Evolutionary conservation across 768 basidiomycete species (phyloP).

Genomic region (Gyrodon lividus): DNA sequence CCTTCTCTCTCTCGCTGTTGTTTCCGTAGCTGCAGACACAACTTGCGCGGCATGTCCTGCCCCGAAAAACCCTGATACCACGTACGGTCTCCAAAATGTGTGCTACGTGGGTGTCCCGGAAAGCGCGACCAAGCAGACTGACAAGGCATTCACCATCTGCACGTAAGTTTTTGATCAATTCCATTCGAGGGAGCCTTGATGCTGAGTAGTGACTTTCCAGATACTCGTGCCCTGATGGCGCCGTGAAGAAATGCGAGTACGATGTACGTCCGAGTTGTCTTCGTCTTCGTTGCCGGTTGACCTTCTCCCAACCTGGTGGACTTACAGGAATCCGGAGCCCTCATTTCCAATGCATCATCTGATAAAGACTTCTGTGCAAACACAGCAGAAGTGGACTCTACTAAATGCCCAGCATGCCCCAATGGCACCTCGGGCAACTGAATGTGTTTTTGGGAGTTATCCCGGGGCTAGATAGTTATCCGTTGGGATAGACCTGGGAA

Average conservation of each 20-base stretch:
- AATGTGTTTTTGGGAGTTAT: no score
- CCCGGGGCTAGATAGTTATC: background rate
- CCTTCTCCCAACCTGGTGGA: background rate
- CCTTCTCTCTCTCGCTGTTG: background rate
- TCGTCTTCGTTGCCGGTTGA: background rate
- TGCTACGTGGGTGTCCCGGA: background rate
- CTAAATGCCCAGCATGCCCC: background rate
- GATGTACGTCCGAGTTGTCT: background rate
- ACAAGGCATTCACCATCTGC: background rate
- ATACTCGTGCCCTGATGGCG: background rate
- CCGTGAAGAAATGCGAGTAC: background rate
- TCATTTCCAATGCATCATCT: background rate
- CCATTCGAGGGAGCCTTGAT: no score
- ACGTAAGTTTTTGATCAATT: background rate
- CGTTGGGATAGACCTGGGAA: background rate
- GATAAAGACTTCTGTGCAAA: background rate
- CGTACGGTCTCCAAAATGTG: background rate
- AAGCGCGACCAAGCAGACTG: background rate
- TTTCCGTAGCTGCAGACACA: constrained; percentile 1
- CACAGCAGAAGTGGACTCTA: background rate
- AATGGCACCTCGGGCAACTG: background rate
- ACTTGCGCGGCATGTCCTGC: background rate
- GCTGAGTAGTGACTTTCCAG: background rate
- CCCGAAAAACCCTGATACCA: background rate
- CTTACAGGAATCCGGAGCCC: background rate